Evolutionary conservation across 1,284 basidiomycete species (phyloP).

Genomic region (Puccinia hordei): DNA sequence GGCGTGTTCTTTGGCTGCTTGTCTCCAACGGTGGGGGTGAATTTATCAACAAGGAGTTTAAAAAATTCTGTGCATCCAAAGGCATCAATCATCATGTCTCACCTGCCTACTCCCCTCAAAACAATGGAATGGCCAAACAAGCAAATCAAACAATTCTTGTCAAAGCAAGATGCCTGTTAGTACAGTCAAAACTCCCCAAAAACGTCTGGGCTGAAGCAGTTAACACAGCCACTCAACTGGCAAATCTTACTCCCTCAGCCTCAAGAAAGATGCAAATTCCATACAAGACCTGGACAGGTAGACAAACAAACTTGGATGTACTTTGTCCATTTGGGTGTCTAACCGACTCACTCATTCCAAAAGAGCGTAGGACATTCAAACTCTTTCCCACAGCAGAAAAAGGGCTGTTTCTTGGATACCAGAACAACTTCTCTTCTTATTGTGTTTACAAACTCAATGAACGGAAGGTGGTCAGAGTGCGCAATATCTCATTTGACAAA

Average conservation of each 20-base stretch:
- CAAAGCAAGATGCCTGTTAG: background rate
- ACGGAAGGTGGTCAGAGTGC: background rate
- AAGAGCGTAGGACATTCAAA: background rate
- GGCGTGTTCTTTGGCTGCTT: background rate
- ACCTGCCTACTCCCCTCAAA: conserved; percentile 16
- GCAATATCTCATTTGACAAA: background rate
- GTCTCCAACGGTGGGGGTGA: conserved; percentile 27
- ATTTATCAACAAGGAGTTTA: conserved; percentile 4
- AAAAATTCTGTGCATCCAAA: background rate
- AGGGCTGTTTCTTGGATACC: background rate
- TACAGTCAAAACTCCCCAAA: background rate
- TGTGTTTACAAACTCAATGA: background rate
- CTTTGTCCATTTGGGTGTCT: conserved; percentile 2
- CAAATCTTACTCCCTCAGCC: background rate
- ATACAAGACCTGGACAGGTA: background rate
- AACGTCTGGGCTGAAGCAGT: conserved; percentile 26
- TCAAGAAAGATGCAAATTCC: background rate
- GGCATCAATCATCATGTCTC: background rate
- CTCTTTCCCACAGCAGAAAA: background rate
- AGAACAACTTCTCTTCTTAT: background rate
- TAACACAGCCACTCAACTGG: background rate
- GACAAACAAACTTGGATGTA: background rate
- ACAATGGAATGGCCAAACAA: background rate
- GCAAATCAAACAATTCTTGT: background rate
- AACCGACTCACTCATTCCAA: background rate